Conservation (phyloP, 2,329 filamentous ascomycete genomes). For the Leptographium wingfieldii region DNA sequence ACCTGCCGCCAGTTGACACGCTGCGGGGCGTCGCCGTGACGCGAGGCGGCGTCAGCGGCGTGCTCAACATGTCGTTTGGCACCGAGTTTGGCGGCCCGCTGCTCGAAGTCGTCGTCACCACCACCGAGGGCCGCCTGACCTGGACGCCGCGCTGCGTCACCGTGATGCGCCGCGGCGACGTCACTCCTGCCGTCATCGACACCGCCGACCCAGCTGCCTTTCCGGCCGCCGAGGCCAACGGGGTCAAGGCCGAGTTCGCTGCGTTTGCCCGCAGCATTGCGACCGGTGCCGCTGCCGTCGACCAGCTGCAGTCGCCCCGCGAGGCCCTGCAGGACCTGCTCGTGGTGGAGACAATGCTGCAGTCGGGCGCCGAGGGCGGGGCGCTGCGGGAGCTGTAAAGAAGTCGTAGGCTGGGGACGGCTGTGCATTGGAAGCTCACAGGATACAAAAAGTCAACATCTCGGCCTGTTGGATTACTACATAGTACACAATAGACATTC, state of each 20-base stretch:
- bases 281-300: slow-evolving; percentile 9
- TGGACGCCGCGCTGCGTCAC: slow-evolving; percentile 15
- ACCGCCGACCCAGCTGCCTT: slow-evolving; percentile 6
- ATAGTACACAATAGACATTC: background rate
- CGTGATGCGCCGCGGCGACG: slow-evolving; percentile 6
- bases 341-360: slow-evolving; percentile 18
- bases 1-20: slow-evolving; percentile 55
- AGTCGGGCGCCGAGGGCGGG: slow-evolving; percentile 15
- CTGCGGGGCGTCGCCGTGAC: slow-evolving; percentile 38
- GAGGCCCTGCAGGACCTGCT: slow-evolving; percentile 20
- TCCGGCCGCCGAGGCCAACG: slow-evolving; percentile 9
- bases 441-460: no score
- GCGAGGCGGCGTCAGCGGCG: slow-evolving; percentile 14
- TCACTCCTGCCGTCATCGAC: slow-evolving; percentile 5
- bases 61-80: slow-evolving; percentile 18
- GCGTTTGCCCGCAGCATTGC: slow-evolving; percentile 18
- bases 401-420: background rate
- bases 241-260: slow-evolving; percentile 19
- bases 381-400: background rate
- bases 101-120: slow-evolving; percentile 16
- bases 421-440: no score
- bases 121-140: slow-evolving; percentile 17
- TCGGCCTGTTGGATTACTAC: no score
- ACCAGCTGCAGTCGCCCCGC: slow-evolving; percentile 15
- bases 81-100: slow-evolving; percentile 20